A percentile compares a stretch with the other conserved stretches of the same genome.
Evolutionary conservation across 768 basidiomycete species (phyloP).

Genomic region (Phallus indusiatus): DNA sequence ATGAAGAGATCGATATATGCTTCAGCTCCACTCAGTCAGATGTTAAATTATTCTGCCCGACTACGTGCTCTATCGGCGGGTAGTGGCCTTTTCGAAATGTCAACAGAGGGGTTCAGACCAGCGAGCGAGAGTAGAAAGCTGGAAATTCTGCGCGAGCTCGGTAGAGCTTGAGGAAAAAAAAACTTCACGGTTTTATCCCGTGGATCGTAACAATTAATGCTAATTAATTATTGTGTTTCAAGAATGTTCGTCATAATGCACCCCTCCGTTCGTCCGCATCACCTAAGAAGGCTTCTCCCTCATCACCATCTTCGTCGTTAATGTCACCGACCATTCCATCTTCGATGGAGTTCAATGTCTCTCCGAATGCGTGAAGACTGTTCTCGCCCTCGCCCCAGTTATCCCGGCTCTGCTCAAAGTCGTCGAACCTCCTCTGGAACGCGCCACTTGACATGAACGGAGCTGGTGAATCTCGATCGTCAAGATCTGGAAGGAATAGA

Average conservation of each 20-base stretch:
- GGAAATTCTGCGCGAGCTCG: slow-evolving; percentile 74
- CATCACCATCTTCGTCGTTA: slow-evolving; percentile 70
- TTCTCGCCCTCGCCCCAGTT: slow-evolving; percentile 34
- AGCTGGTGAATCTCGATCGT: slow-evolving; percentile 32
- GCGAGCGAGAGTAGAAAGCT: slow-evolving; percentile 52
- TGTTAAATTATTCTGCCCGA: slow-evolving; percentile 73
- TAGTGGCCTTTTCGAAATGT: slow-evolving; percentile 73
- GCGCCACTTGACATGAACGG: slow-evolving; percentile 21
- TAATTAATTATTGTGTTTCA: neutral
- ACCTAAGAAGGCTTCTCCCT: slow-evolving; percentile 63
- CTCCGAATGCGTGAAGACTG: slow-evolving; percentile 69
- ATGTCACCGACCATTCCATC: slow-evolving; percentile 47
- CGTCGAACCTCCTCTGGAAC: slow-evolving; percentile 29
- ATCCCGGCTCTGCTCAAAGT: slow-evolving; percentile 23
- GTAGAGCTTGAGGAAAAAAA: slow-evolving; percentile 41
- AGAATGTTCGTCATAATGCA: slow-evolving; percentile 22
- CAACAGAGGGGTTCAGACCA: slow-evolving; percentile 62
- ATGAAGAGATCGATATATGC: slow-evolving; percentile 62
- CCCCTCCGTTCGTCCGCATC: slow-evolving; percentile 75
- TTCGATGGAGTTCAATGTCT: slow-evolving; percentile 50
- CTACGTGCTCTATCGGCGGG: slow-evolving; percentile 77
- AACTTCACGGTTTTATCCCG: neutral
- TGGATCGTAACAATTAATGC: too few relatives aligned
- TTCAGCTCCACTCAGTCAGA: slow-evolving; percentile 66
- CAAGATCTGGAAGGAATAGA: slow-evolving; percentile 62